Evolutionary conservation across 176 grass and related monocot genomes (phyloP).

Genomic region (Miscanthus lutarioriparius): DNA sequence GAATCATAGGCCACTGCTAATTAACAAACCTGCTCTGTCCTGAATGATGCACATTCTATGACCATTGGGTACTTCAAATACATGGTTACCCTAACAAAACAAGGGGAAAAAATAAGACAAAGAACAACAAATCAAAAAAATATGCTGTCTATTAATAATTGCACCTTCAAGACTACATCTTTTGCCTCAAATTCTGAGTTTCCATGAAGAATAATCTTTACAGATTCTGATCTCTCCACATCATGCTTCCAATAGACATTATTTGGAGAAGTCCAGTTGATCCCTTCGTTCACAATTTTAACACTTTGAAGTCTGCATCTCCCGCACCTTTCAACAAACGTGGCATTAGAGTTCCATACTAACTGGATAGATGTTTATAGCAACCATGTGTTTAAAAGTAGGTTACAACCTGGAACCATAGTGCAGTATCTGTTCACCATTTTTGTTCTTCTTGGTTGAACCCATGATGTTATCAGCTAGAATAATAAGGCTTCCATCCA

Average conservation of each 20-base stretch:
- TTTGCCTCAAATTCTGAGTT: conserved; percentile 95
- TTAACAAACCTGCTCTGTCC: conserved; percentile 54
- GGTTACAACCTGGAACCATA: conserved; percentile 66
- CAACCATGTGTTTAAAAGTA: not conserved
- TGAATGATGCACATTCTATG: conserved; percentile 67
- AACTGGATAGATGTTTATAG: conserved; percentile 1
- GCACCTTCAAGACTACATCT: conserved; percentile 74
- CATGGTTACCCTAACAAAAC: conserved; percentile 74
- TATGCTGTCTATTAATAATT: conserved; percentile 9
- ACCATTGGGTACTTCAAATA: conserved; percentile 85
- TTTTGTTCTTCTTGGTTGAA: conserved; percentile 52
- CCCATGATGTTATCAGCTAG: conserved; percentile 90
- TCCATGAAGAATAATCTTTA: conserved; percentile 91
- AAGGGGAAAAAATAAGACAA: conserved; percentile 28
- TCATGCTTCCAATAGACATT: conserved; percentile 97
- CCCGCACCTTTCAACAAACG: conserved; percentile 55
- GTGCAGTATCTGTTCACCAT: conserved; percentile 65
- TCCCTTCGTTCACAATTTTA: conserved; percentile 81
- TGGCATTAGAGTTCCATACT: conserved; percentile 31
- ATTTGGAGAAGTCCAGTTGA: conserved; percentile 73
- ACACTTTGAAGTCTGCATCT: conserved; percentile 77
- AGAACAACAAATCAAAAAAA: not conserved
- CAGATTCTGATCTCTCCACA: conserved; percentile 77
- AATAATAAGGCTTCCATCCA: conserved; percentile 88
- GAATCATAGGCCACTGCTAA: not conserved